Conservation (phyloP, 208 protist genomes). For the Crithidia brevicula region DNA sequence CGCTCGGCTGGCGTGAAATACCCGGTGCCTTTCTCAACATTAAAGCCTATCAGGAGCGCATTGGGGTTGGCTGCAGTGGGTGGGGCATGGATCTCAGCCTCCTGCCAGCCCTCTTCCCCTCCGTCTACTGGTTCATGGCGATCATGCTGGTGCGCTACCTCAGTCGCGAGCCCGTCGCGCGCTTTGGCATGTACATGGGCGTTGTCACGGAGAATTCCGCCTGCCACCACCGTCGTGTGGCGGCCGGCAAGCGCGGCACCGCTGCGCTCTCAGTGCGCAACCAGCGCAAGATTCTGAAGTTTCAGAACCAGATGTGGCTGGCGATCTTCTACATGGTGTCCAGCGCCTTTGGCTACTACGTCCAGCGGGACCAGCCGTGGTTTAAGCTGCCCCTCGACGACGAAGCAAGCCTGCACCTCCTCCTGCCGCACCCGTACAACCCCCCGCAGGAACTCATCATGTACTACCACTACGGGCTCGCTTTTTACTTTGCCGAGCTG, state of each 20-base stretch:
- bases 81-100: slow-evolving; percentile 51
- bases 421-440: slow-evolving; percentile 66
- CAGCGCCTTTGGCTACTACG: slow-evolving; percentile 54
- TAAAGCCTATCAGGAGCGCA: slow-evolving; percentile 25
- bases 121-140: slow-evolving; percentile 49
- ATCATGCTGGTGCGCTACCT: slow-evolving; percentile 62
- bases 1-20: slow-evolving; percentile 27
- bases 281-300: slow-evolving; percentile 59
- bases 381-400: slow-evolving; percentile 54
- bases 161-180: slow-evolving; percentile 39
- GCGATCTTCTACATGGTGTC: slow-evolving; percentile 60
- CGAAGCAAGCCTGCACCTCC: slow-evolving; percentile 33
- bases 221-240: slow-evolving; percentile 24
- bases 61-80: slow-evolving; percentile 32
- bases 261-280: slow-evolving; percentile 34
- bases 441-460: slow-evolving; percentile 37
- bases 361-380: slow-evolving; percentile 64
- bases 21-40: slow-evolving; percentile 32
- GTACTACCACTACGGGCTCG: slow-evolving; percentile 76
- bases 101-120: slow-evolving; percentile 32
- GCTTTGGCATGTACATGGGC: slow-evolving; percentile 61
- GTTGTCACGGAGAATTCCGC: slow-evolving; percentile 51
- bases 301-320: slow-evolving; percentile 82
- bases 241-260: slow-evolving; percentile 31
- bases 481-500: slow-evolving; percentile 71